A percentile compares a stretch with the other conserved stretches of the same genome.
phyloP scores from a whole-genome alignment of 2,329 filamentous ascomycete genomes.

The Claviceps africana region DNA sequence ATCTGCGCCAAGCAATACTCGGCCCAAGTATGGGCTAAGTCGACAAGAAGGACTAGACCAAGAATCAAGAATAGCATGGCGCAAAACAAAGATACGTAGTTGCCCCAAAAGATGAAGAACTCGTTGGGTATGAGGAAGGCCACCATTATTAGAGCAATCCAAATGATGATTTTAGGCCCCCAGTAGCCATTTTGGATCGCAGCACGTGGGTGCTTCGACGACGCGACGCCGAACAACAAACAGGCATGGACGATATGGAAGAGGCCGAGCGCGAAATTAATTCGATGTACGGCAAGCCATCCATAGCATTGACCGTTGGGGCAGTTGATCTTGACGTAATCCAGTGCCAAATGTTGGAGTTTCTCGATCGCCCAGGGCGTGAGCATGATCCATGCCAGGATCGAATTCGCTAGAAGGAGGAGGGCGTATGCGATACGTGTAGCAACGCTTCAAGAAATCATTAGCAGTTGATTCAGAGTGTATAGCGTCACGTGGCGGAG shows the following conservation, averaged over 20 bases:
- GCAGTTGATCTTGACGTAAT: constrained; percentile 93
- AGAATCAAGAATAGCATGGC: constrained; percentile 90
- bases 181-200: constrained; percentile 95
- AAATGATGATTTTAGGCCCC: constrained; percentile 88
- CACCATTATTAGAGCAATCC: constrained; percentile 73
- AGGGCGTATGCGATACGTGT: constrained; percentile 94
- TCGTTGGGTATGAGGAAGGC: constrained; percentile 91
- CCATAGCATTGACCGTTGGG: constrained; percentile 83
- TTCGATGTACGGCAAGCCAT: constrained; percentile 90
- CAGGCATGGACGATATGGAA: constrained; percentile 83
- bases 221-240: constrained; percentile 73
- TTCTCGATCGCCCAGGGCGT: constrained; percentile 97
- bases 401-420: constrained; percentile 90
- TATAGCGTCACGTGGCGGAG: background rate
- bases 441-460: constrained; percentile 51
- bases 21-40: constrained; percentile 92
- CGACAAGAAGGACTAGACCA: constrained; percentile 81
- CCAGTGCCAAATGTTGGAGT: constrained; percentile 76
- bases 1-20: constrained; percentile 93
- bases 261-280: constrained; percentile 91
- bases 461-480: background rate
- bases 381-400: constrained; percentile 97
- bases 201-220: constrained; percentile 76
- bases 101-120: constrained; percentile 93
- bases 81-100: constrained; percentile 76